Evolutionary conservation across 2,329 filamentous ascomycete species (phyloP), one percentile per base, ranked within the genome.

Genomic region (Cercospora sp.): DNA sequence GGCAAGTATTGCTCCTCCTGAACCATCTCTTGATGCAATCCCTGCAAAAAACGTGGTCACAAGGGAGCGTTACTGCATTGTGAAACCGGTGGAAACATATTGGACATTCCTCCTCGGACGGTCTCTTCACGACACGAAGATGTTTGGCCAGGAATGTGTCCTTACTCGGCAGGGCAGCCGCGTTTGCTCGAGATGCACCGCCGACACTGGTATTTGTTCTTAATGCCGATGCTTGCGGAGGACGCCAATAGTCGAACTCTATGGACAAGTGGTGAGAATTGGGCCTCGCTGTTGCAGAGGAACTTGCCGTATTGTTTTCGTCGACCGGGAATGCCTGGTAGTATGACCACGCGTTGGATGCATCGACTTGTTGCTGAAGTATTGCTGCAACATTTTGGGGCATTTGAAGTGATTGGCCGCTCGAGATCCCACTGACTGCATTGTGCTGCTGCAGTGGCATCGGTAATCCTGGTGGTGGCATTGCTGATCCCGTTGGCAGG

Each of bases 21-120:
- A 63, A 28, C 60, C 60, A 63, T 9, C 20, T 30, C 2, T 13
- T 28, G 18, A 63, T 63, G 60, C 60, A 63, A 10, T 20, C 26
- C 20, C 8, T 48, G 39, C 60, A 63, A n/a, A 30, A 63, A 30
- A 63, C 20, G n/a, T 63, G 60, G 18, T 53, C 16, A n/a, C 60
- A 63, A 12, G 60, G 60, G 9, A 63, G 60, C 23, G 23, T 33
- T 10, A 63, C 60, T 8, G 60, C 20, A 2, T 63, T 30, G 2
- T 23, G 18, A 23, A 53, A 12, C 4, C 13, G 20, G 28, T 31
- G 39, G 33, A 31, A 26, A 48, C 60, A 63, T 9, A 63, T 63
- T 16, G 60, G 13, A 42, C 60, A 63, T 31, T 53, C 39, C 16
- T 61, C 59, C 6, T 42, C 26, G 18, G 33, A 2, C 16, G n/a